Evolutionary conservation across 805 yeast species (phyloP), one percentile per base, ranked within the genome.

Genomic region (Candida ficus): DNA sequence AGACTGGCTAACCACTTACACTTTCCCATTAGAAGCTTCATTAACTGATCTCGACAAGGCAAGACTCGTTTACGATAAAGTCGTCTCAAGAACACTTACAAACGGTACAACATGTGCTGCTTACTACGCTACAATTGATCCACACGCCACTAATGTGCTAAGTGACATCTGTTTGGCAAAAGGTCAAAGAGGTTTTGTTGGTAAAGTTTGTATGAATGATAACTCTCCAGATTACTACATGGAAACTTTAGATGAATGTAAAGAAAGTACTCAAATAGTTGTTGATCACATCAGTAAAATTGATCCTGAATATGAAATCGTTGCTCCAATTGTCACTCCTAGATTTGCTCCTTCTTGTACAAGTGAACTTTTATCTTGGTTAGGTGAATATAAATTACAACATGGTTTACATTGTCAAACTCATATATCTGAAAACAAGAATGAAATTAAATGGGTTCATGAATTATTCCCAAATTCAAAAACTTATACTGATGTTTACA

Each of bases 81-180:
- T 83, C 5, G 76, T 93, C n/a, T 53, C 63, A 4, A 76, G 83
- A 41, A 86, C 96, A 0, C 64, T 93, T 47, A 54, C 58, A 3
- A 70, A 80, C 56, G 99, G 99, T 17, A 93, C 98, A 1, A 93
- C 99, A 1, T 80, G 91, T 41, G 95, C 95, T 0, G 73, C 95
- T 0, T 93, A 93, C 64, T 93, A 80, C 60, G 91, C 97, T 4
- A 89, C 98, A 0, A 80, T 87, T 34, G 95, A 91, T 56, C 67
- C 80, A 0, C 76, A 74, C 7, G 80, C 95, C 4, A 75, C 97
- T 2, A 81, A 81, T 38, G 52, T 82, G 28, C 73, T 93, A 53
- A 95, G 95, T 2, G 83, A 82, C 43, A 58, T 83, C 13, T 78
- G 91, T 27, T 63, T 80, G 11, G 45, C 66, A 29, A 50, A 65